A percentile compares a stretch with the other conserved stretches of the same genome.
Evolutionary conservation across 2,329 filamentous ascomycete species (phyloP).

Genomic region (Aspergillus eucalypticola): DNA sequence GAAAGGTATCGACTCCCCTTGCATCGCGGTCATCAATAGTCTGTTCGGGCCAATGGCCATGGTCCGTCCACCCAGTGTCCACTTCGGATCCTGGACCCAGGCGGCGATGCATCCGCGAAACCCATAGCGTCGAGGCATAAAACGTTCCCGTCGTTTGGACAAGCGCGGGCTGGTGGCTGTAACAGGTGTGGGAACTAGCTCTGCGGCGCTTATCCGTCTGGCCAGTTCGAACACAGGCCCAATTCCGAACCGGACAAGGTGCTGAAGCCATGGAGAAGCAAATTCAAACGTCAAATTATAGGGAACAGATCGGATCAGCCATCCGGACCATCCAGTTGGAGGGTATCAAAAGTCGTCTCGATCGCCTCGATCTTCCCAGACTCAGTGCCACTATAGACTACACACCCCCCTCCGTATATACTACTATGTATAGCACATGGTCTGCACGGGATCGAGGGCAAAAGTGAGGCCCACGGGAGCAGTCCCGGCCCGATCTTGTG

Average conservation of each 20-base stretch:
- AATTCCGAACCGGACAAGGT: constrained; percentile 3
- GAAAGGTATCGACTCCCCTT: constrained; percentile 36
- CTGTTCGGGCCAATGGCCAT: constrained; percentile 28
- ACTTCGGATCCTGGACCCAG: constrained; percentile 1
- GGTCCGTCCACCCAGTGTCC: constrained; percentile 6
- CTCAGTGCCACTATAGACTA: not conserved
- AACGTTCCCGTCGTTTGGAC: constrained; percentile 20
- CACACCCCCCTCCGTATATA: not conserved
- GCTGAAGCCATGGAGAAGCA: constrained; percentile 3
- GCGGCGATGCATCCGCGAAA: constrained; percentile 2
- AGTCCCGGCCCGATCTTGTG: not conserved
- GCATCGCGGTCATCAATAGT: constrained; percentile 36
- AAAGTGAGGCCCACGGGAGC: not conserved
- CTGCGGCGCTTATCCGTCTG: constrained; percentile 19
- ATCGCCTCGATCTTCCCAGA: constrained; percentile 4
- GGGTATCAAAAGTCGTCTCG: not conserved
- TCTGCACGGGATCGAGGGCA: not conserved
- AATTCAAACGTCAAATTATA: constrained; percentile 5
- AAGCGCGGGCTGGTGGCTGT: constrained; percentile 17
- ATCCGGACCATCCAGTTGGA: not conserved
- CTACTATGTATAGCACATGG: constrained; percentile 9
- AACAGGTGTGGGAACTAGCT: constrained; percentile 16
- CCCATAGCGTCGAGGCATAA: constrained; percentile 7
- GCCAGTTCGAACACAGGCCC: constrained; percentile 1
- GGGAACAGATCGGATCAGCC: constrained; percentile 5